Conservation (phyloP, 257 asterid species). For the Striga asiatica region DNA sequence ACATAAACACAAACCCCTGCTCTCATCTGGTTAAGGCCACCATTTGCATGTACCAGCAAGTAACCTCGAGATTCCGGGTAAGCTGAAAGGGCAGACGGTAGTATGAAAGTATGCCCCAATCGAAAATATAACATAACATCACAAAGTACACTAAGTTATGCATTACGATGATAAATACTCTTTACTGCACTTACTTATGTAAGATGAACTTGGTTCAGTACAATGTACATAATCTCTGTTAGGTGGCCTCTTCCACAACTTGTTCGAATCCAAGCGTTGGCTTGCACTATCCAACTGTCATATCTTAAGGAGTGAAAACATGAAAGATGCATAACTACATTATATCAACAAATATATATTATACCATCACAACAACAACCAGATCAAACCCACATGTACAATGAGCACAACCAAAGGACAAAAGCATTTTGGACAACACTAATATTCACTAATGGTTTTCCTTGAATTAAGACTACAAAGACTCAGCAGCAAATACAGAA, state of each 20-base stretch:
- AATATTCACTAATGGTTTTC: neutral
- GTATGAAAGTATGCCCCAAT: constrained; percentile 4
- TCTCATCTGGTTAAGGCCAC: constrained; percentile 97
- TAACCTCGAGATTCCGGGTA: constrained; percentile 73
- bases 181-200: constrained; percentile 41
- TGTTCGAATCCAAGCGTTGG: constrained; percentile 27
- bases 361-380: constrained; percentile 12
- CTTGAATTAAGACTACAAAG: neutral
- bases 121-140: neutral
- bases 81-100: constrained; percentile 32
- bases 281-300: constrained; percentile 68
- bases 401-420: constrained; percentile 7
- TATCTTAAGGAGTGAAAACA: constrained; percentile 76
- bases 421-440: neutral
- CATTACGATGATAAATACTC: neutral
- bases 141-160: neutral
- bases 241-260: constrained; percentile 77
- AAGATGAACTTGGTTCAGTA: constrained; percentile 46
- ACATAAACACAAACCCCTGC: constrained; percentile 68
- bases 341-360: constrained; percentile 16
- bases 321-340: constrained; percentile 40
- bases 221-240: constrained; percentile 68
- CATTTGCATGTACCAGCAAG: constrained; percentile 85
- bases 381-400: constrained; percentile 9
- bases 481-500: neutral